phyloP scores from a whole-genome alignment of 2,329 filamentous ascomycete genomes.

The Camillea tinctor region DNA sequence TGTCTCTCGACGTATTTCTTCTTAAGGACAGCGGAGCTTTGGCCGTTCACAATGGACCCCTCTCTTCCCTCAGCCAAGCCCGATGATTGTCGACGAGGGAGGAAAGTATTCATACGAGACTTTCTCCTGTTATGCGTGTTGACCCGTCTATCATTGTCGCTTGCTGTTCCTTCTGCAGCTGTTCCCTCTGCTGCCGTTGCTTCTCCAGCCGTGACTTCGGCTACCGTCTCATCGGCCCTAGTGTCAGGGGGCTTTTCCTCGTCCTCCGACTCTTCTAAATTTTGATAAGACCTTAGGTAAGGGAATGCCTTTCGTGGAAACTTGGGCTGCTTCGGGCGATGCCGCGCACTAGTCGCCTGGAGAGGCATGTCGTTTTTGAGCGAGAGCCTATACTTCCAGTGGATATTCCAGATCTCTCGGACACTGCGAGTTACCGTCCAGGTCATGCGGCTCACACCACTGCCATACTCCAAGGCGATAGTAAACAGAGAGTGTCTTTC shows the following conservation, averaged over 20 bases:
- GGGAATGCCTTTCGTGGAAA: conserved; percentile 90
- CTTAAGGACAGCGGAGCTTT: conserved; percentile 54
- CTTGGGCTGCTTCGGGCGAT: conserved; percentile 76
- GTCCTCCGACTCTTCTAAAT: conserved; percentile 75
- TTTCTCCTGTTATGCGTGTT: conserved; percentile 40
- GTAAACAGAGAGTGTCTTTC: conserved; percentile 81
- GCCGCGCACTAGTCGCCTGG: conserved; percentile 64
- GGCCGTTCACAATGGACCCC: conserved; percentile 38
- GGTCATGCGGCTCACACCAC: conserved; percentile 91
- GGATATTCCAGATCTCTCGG: conserved; percentile 86
- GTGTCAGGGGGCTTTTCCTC: conserved; percentile 52
- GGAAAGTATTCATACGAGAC: conserved; percentile 53
- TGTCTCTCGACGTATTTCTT: conserved; percentile 76
- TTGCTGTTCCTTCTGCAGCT: conserved; percentile 64
- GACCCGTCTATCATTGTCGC: conserved; percentile 61
- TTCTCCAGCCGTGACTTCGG: conserved; percentile 43
- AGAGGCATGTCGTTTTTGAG: conserved; percentile 81
- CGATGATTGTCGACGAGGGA: conserved; percentile 54
- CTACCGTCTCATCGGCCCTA: conserved; percentile 36
- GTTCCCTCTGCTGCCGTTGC: conserved; percentile 44
- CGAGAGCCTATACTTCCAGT: conserved; percentile 89
- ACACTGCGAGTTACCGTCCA: conserved; percentile 90
- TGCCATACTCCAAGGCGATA: conserved; percentile 94
- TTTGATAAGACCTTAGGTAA: conserved; percentile 78
- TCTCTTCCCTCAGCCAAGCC: conserved; percentile 47